phyloP scores from a whole-genome alignment of 345 rosid genomes.

The Draba incana region DNA sequence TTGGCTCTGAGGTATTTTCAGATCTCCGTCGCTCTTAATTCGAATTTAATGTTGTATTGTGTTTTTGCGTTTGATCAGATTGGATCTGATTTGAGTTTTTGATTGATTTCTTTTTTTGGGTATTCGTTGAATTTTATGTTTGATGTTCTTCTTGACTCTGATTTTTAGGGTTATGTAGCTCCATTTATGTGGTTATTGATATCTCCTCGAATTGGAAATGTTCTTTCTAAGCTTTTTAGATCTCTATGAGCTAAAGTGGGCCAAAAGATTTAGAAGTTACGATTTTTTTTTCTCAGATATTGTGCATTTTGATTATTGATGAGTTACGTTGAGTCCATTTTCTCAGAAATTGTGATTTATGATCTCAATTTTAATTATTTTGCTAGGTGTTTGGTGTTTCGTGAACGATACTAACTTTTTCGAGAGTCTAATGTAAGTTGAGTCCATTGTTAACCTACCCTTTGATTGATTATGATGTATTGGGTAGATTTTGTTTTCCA shows the following conservation, averaged over 20 bases:
- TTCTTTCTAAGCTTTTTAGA: conserved; percentile 10
- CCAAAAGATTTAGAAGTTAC: too few species aligned
- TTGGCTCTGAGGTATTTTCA: conserved; percentile 60
- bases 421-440: too few species aligned
- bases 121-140: background rate
- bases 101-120: too few species aligned
- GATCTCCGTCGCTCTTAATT: conserved; percentile 7
- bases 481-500: too few species aligned
- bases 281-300: conserved; percentile 3
- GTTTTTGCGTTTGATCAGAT: conserved; percentile 30
- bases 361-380: too few species aligned
- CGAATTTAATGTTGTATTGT: conserved; percentile 14
- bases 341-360: too few species aligned
- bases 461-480: too few species aligned
- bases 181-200: conserved; percentile 2
- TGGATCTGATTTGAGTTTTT: conserved; percentile 43
- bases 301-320: background rate
- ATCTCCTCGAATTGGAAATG: conserved; percentile 3
- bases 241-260: too few species aligned
- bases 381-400: too few species aligned
- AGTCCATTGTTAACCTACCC: too few species aligned
- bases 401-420: too few species aligned
- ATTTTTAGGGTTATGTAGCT: conserved; percentile 27
- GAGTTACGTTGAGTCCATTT: background rate
- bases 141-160: conserved; percentile 3